Evolutionary conservation across 495 filamentous ascomycete species (phyloP), one percentile per base, ranked within the genome.

Genomic region (Neurospora tetraspora): DNA sequence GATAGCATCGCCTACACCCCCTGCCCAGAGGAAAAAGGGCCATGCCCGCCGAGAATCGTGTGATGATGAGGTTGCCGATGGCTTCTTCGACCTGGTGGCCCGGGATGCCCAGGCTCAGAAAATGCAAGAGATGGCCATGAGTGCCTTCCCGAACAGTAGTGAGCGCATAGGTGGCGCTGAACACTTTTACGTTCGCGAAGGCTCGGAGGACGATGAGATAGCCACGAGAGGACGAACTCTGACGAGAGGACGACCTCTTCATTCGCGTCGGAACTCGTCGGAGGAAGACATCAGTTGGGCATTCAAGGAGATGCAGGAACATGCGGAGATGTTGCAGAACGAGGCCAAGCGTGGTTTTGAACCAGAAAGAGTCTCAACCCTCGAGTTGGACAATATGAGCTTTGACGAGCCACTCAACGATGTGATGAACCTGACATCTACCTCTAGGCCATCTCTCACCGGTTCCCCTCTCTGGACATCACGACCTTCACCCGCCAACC

Each of bases 11-110:
- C 72, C 69, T 39, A 45, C 73, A 36, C 27, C 53, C 12, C 53
- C 53, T 34, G 27, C 31, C 12, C 53, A 34, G 38, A 68, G 74
- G 59, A 71, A 53, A 11, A 79, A 73, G 73, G 78, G 74, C 2
- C 79, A 80, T 39, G 75, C 80, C 42, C 82, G 85, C 59, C 77
- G 90, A 84, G 85, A 91, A 83, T 82, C 85, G 69, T 89, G 89
- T 69, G 90, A 94, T 80, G 90, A 90, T 42, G 84, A 88, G 73
- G 89, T 92, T 72, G 89, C 90, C 61, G 90, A 89, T 14, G 94
- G 93, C 75, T 80, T 97, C 47, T 86, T 95, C 20, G 88, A 90
- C 27, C 82, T 97, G 70, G 92, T 93, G 27, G 91, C 91, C 45
- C 88, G 86, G 70, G 90, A 92, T 72, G 92, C 92, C 16, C 89